These are phyloP conservation scores for Chlorella sp. DNA, from an alignment of 139 green algal genomes.

Conservation along the genomic window DNA sequence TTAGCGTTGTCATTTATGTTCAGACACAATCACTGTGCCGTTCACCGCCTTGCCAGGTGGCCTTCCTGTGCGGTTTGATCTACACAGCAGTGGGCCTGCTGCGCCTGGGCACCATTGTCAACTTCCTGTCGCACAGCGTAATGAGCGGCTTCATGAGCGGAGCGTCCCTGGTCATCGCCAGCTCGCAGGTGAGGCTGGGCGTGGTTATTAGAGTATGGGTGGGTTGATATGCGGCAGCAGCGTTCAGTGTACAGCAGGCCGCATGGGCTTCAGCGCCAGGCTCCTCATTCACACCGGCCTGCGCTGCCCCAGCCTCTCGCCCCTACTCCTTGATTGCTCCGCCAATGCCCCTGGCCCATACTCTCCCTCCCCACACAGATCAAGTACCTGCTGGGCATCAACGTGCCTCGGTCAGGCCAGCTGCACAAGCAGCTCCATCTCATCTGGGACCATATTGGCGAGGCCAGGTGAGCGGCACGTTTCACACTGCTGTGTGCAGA, in stretches of 20 bases:
- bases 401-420: conserved; percentile 41
- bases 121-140: conserved; percentile 86
- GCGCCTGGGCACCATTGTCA: conserved; percentile 82
- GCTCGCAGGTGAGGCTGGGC: conserved; percentile 18
- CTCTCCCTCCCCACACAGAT: conserved; percentile 1
- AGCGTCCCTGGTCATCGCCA: conserved; percentile 80
- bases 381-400: conserved; percentile 59
- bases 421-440: conserved; percentile 41
- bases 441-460: conserved; percentile 29
- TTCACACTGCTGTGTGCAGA: no score
- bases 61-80: conserved; percentile 75
- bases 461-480: conserved; percentile 17
- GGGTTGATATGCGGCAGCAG: no score
- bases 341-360: no score
- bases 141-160: conserved; percentile 89
- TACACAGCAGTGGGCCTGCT: conserved; percentile 80
- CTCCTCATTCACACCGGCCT: no score
- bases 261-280: no score
- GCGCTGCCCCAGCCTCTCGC: no score
- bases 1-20: no score
- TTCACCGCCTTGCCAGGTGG: conserved; percentile 57
- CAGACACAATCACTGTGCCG: no score
- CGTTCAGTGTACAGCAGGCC: no score
- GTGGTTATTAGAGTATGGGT: not conserved
- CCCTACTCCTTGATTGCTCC: no score